phyloP scores from a whole-genome alignment of 805 yeast species.

The Schwanniomyces occidentalis region DNA sequence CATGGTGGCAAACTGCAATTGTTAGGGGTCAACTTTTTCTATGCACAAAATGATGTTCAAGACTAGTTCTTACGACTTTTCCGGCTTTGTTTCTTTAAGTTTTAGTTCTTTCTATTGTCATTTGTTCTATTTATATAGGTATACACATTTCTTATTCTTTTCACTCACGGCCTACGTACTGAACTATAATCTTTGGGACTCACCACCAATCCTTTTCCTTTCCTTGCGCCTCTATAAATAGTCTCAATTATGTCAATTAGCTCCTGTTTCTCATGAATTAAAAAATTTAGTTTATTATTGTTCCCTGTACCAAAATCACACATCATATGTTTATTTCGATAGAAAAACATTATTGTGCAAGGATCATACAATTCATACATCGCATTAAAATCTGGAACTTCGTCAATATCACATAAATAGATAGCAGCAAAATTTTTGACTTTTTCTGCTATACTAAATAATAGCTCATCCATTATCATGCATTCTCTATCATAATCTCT shows the following conservation, averaged over 20 bases:
- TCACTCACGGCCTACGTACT: conserved; percentile 12
- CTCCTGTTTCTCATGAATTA: conserved; percentile 76
- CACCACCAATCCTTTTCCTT: conserved; percentile 88
- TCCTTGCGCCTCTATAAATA: conserved; percentile 84
- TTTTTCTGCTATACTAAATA: conserved; percentile 77
- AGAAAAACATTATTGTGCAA: conserved; percentile 90
- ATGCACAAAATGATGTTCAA: conserved; percentile 58
- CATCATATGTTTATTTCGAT: conserved; percentile 93
- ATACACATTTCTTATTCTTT: neutral
- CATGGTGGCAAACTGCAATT: conserved; percentile 56
- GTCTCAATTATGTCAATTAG: conserved; percentile 89
- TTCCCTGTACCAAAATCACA: conserved; percentile 98
- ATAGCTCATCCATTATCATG: conserved; percentile 85
- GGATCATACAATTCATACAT: conserved; percentile 93
- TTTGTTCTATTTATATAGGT: conserved; percentile 1
- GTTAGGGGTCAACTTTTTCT: conserved; percentile 78
- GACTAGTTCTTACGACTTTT: conserved; percentile 1
- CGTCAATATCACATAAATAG: conserved; percentile 84
- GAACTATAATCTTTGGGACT: conserved; percentile 73
- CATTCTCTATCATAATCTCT: conserved; percentile 73
- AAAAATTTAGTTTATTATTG: conserved; percentile 88
- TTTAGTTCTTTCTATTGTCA: conserved; percentile 3
- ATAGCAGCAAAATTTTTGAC: conserved; percentile 85
- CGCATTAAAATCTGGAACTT: conserved; percentile 84
- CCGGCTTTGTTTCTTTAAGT: neutral